Evolutionary conservation across 1,284 basidiomycete genomes (phyloP), one percentile per base, ranked within the genome.

Genomic region (Cryptococcus sp.): DNA sequence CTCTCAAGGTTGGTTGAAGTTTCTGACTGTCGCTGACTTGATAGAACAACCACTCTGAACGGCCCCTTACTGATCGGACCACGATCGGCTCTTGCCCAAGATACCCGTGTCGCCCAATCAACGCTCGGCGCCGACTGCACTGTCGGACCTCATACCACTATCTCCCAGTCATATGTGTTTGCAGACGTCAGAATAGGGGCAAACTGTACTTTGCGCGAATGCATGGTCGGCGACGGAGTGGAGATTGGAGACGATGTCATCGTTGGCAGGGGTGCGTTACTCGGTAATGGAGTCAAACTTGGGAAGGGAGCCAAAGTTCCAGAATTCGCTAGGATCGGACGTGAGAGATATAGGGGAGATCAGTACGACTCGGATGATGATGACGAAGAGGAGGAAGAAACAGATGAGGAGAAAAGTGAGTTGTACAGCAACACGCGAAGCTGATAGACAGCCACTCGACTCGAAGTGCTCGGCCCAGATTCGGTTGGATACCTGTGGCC

Each of bases 121-220:
- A 88, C 87, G 65, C 84, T 96, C 46, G 90, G 91, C 17, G 85
- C 86, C 55, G 88, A 91, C 73, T 89, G 88, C 17, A 84, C 91
- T 59, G 87, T 97, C 64, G 92, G 92, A 23, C 82, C 87, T 8
- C 82, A 83, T 25, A 86, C 87, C 20, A 79, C 84, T 53, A 84
- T 97, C 56, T 80, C 81, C 38, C 81, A 88, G 68, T 88, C 91
- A 20, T 93, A 93, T 73, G 81, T 97, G 47, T 93, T 92, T 71
- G 89, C 91, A 64, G 85, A 86, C 54, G 88, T 88, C 3, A 74
- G 82, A 39, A 84, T 99, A 58, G 93, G 90, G n/a, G 82, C 86
- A 42, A 84, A 86, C 50, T 91, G 88, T 71, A 80, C 84, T 39
- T 81, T 98, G 48, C 84, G 88, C 64, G 82, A 86, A 66, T 89